Evolutionary conservation across 192 early-diverging fungal species (phyloP), one percentile per base, ranked within the genome.

Genomic region (Linnemannia exigua): DNA sequence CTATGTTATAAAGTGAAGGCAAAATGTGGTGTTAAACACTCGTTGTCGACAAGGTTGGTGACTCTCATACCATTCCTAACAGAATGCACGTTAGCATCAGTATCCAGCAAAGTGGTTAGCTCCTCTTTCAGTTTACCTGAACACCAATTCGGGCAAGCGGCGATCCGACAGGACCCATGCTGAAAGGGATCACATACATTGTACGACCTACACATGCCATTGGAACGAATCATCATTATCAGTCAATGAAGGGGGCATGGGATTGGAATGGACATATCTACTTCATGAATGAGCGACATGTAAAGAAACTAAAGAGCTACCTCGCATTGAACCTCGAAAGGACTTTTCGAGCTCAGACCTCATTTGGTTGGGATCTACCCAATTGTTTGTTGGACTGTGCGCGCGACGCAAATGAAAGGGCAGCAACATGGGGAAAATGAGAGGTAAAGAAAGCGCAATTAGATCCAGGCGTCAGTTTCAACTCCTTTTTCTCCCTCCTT

Each of bases 111-210:
- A 22, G 19, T 22, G 67, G 15, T 37, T 17, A 44, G 9, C 9
- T 44, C 9, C 9, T 44, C 41, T 44, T 52, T 20, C 36, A 6
- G 15, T 48, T 86, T 67, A 75, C 84, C 75, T 86, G 84, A 19
- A 86, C 84, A 1, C 84, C 84, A 33, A 86, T 80, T 50, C 78
- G 52, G 2, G 84, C 74, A 25, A 80, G 78, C 47, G 84, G 84
- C 1, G 84, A 86, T 35, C 84, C 84, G 25, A 86, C 74, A 15
- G 84, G 84, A 1, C 84, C 84, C 84, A 86, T 86, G 25, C 78
- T 77, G 50, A 86, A 86, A 0, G 84, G 84, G 20, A 86, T 80
- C 35, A 86, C 79, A 44, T 86, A 86, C 84, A 86, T 86, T 0
- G 84, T 86, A 5, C 84, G 84, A 31, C 84, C 84, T 86, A 70